Evolutionary conservation across 768 basidiomycete genomes (phyloP).

Genomic region (Lactarius pseudohatsudake): DNA sequence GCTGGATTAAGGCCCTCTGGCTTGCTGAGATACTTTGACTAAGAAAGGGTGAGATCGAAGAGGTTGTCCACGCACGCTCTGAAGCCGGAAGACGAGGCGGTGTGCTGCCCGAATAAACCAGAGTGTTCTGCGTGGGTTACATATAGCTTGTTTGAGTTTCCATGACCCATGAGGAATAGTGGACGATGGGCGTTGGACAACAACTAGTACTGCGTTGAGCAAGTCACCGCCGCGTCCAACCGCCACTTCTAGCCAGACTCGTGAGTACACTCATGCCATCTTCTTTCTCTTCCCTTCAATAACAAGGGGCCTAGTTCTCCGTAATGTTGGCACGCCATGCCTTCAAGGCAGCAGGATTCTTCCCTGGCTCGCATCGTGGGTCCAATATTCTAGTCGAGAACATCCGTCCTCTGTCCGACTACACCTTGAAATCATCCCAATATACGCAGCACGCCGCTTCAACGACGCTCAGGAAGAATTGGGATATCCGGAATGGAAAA

Average conservation of each 20-base stretch:
- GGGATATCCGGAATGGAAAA: neutral
- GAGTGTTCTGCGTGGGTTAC: conserved; percentile 89
- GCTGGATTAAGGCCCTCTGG: conserved; percentile 64
- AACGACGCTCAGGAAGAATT: neutral
- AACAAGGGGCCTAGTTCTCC: neutral
- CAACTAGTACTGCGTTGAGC: neutral
- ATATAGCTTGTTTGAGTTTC: conserved; percentile 83
- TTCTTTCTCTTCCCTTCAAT: neutral
- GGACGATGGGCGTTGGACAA: neutral
- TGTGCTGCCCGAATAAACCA: conserved; percentile 77
- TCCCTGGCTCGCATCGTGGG: conserved; percentile 2
- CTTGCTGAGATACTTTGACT: conserved; percentile 46
- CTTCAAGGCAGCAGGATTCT: neutral
- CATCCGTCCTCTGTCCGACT: conserved; percentile 1
- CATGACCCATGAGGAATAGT: conserved; percentile 65
- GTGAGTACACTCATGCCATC: neutral
- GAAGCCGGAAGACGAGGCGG: conserved; percentile 68
- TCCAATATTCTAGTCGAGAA: neutral
- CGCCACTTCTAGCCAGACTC: neutral
- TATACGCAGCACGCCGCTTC: neutral
- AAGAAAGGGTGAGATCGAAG: conserved; percentile 27
- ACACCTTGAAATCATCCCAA: neutral
- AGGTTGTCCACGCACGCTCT: conserved; percentile 51
- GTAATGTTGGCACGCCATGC: conserved; percentile 13
- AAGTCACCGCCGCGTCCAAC: neutral